Evolutionary conservation across 2,329 filamentous ascomycete species (phyloP), one percentile per base, ranked within the genome.

Genomic region (Colletotrichum limetticola): DNA sequence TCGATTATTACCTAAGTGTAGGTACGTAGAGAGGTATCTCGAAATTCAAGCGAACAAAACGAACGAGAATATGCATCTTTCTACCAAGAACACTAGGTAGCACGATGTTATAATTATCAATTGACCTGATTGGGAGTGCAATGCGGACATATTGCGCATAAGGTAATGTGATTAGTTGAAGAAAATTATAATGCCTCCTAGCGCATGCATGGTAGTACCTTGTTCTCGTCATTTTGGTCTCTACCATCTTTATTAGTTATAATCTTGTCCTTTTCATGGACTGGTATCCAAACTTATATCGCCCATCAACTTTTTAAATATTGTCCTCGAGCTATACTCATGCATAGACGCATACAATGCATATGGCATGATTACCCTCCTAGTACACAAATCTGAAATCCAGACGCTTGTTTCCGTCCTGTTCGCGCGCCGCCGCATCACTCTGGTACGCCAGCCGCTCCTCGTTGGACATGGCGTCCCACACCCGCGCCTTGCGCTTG

Each of bases 331-430:
- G 37, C 12, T 16, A 19, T 19, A 42, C 37, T 42, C 37, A 19
- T 42, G 12, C 37, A n/a, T n/a, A 9, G 4, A 49, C 42, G 1
- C 11, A 35, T 19, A 46, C 37, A 42, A 14, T 6, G 6, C 19
- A 1, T 19, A 8, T n/a, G 6, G 42, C 16, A 8, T 49, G 7
- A 8, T 1, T n/a, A 7, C 5, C 3, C 22, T 11, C 22, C 26
- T 58, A 74, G 16, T 73, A 70, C 14, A 72, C 73, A 57, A 74
- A 74, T 24, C 73, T 68, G 42, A 74, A 74, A 49, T 74, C 70
- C 49, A 74, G 78, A 82, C 83, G 83, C 78, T 84, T 86, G 64
- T 86, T 86, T n/a, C 85, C 85, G 66, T 85, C 77, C 71, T 87
- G 83, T 7, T 78, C 82, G 0, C 85, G 86, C 0, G 82, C 86